Base-by-base conservation (phyloP, 192 early-diverging fungal species). In the Glomus cerebriforme region DNA sequence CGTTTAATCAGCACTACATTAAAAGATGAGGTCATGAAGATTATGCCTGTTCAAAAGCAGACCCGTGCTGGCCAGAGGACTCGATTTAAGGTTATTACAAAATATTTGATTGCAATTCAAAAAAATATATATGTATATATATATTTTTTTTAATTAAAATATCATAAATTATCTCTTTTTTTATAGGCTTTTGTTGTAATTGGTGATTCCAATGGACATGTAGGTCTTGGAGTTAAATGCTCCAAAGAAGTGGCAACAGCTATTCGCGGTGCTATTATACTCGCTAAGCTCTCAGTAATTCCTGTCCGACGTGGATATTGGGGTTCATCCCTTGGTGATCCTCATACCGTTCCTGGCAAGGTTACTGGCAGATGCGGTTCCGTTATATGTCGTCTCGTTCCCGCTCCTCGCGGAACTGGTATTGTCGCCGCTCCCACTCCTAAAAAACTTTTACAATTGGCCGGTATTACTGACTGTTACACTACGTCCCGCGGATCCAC, bases 21-120 rank as follows among this genome's bases (percentile, higher is more conserved):
- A 81, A 96, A 96, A 94, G 97, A 99, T 88, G 95, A 99, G 90
- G 97, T 99, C 79, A 99, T 99, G 97, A 99, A 99, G 93, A 96
- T 99, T 84, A 97, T 96, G 90, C 97, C 97, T 74, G 97, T 99
- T 81, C 97, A 99, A 92, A 99, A 99, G 94, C 97, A 99, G 90
- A 99, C 97, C 85, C 93, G 94, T 87, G 97, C 97, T 82, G 97
- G 97, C 93, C 97, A 99, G 91, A 94, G 97, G 84, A 99, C 97
- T 82, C 95, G 97, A 85, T 99, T 99, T 93, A 99, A 99, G 96
- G 77, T 78, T 19, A 76, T 43, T 37, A 7, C 9, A 43, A 5
- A 10, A n/a, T 64, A 4, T n/a, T 59, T 34, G 19, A 29, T 45
- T 72, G 10, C 54, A 13, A 24, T 27, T 71, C 27, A 26, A 45